Conservation (phyloP, 2,329 filamentous ascomycete genomes). For the Bimuria novae-zelandiae region DNA sequence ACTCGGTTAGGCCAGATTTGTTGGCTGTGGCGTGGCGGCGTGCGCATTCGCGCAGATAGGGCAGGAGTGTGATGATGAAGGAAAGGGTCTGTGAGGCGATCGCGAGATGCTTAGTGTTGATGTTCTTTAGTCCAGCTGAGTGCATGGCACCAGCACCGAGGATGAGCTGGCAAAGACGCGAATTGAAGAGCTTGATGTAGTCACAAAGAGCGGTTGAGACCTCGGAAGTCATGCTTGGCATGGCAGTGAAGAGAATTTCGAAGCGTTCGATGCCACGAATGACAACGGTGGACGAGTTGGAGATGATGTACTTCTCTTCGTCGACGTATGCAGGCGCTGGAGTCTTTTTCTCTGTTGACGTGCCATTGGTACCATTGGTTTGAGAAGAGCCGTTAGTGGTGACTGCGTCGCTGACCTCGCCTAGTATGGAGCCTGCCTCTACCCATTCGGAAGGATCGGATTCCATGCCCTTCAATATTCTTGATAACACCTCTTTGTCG, state of each 20-base stretch:
- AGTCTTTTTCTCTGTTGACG: slow-evolving; percentile 53
- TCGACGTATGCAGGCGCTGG: slow-evolving; percentile 71
- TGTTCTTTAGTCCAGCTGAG: slow-evolving; percentile 90
- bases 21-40: slow-evolving; percentile 67
- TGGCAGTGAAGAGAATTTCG: slow-evolving; percentile 78
- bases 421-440: slow-evolving; percentile 54
- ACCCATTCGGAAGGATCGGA: slow-evolving; percentile 71
- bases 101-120: slow-evolving; percentile 86
- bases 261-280: slow-evolving; percentile 82
- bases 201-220: slow-evolving; percentile 79
- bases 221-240: slow-evolving; percentile 87
- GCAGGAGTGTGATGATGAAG: slow-evolving; percentile 84
- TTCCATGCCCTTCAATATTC: slow-evolving; percentile 71
- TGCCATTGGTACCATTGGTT: slow-evolving; percentile 40
- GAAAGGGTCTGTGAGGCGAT: slow-evolving; percentile 86
- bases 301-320: slow-evolving; percentile 82
- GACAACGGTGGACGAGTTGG: slow-evolving; percentile 79
- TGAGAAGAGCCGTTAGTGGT: slow-evolving; percentile 29
- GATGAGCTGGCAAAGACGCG: slow-evolving; percentile 92
- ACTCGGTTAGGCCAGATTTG: slow-evolving; percentile 69
- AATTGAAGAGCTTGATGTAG: slow-evolving; percentile 93
- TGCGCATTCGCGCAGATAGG: slow-evolving; percentile 89
- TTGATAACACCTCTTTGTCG: slow-evolving; percentile 63
- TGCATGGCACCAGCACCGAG: slow-evolving; percentile 89
- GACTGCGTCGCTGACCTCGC: slow-evolving; percentile 23